These are phyloP conservation scores for Sordaria brevicollis DNA, from an alignment of 495 filamentous ascomycete species.

Conservation along the genomic window DNA sequence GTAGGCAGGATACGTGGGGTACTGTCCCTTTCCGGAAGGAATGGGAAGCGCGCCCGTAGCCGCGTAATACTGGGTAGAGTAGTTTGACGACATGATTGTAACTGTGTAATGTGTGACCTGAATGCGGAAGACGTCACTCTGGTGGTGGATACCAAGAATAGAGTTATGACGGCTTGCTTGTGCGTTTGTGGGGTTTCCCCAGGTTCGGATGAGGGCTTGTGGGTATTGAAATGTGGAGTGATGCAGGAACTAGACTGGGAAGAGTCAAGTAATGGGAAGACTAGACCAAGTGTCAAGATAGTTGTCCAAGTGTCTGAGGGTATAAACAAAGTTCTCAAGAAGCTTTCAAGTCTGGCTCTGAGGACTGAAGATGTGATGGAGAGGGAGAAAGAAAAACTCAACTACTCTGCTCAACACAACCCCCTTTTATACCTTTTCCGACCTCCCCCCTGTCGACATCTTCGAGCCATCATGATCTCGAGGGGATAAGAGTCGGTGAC, in stretches of 20 bases:
- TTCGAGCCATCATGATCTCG: slow-evolving; percentile 26
- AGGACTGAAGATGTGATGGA: slow-evolving; percentile 30
- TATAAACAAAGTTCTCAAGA: slow-evolving; percentile 1
- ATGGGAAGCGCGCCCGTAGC: slow-evolving; percentile 51
- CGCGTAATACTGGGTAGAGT: slow-evolving; percentile 39
- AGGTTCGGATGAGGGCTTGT: neutral
- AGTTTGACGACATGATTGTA: slow-evolving; percentile 42
- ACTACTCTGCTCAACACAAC: slow-evolving; percentile 26
- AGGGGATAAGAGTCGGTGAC: slow-evolving; percentile 40
- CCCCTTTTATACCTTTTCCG: slow-evolving; percentile 55
- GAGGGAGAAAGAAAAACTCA: slow-evolving; percentile 47
- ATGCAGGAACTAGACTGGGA: slow-evolving; percentile 2
- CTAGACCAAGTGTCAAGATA: neutral
- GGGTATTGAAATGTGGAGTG: slow-evolving; percentile 6
- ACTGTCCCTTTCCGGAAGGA: slow-evolving; percentile 44
- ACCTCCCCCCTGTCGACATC: slow-evolving; percentile 8
- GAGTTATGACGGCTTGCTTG: slow-evolving; percentile 9
- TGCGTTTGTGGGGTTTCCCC: neutral
- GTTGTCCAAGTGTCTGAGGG: slow-evolving; percentile 2
- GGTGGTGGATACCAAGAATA: slow-evolving; percentile 2
- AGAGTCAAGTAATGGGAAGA: slow-evolving; percentile 6
- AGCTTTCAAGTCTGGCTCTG: slow-evolving; percentile 10
- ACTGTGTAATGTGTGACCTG: slow-evolving; percentile 4
- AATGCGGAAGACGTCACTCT: slow-evolving; percentile 5
- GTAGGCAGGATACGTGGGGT: slow-evolving; percentile 26